Percentiles rank a stretch among this genome's conserved stretches.
These are phyloP conservation scores for Centella asiatica DNA, from an alignment of 129 eudicot genomes.

Conservation along the genomic window DNA sequence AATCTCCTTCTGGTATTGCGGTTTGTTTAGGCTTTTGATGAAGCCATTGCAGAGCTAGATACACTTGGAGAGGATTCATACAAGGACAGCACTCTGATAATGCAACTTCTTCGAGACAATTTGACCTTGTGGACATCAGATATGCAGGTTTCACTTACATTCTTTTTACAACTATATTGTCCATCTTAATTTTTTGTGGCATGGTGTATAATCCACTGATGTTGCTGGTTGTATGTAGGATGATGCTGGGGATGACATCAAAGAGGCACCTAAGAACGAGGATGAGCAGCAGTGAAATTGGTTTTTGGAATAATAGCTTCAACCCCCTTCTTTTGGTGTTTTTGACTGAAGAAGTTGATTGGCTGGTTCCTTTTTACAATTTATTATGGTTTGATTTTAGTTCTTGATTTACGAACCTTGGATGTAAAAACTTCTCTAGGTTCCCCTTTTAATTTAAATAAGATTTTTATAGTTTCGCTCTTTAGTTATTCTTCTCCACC, in stretches of 20 bases:
- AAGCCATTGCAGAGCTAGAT: constrained; percentile 23
- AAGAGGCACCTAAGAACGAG: constrained; percentile 28
- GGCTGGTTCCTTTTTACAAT: background rate
- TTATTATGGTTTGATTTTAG: background rate
- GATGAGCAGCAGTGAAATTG: constrained; percentile 19
- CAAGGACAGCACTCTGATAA: constrained; percentile 17
- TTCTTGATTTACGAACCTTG: constrained; percentile 5
- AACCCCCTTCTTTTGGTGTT: constrained; percentile 2
- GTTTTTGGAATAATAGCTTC: background rate
- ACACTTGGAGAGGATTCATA: constrained; percentile 23
- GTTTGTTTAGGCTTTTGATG: constrained; percentile 20
- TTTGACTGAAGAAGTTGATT: constrained; percentile 17
- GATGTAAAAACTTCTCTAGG: constrained; percentile 4
- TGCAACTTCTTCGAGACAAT: constrained; percentile 15
- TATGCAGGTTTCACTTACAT: constrained; percentile 15
- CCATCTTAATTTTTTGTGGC: background rate
- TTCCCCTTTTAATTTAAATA: background rate
- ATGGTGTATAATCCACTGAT: background rate
- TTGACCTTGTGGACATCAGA: constrained; percentile 24
- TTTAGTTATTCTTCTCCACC: background rate
- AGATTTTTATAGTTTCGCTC: background rate
- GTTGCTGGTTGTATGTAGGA: constrained; percentile 12
- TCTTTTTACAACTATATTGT: background rate
- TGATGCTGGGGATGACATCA: constrained; percentile 31
- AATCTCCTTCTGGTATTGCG: background rate